A percentile compares a stretch with the other conserved stretches of the same genome.
Conservation (phyloP, 805 yeast genomes). For the Soucietia sequanensis region DNA sequence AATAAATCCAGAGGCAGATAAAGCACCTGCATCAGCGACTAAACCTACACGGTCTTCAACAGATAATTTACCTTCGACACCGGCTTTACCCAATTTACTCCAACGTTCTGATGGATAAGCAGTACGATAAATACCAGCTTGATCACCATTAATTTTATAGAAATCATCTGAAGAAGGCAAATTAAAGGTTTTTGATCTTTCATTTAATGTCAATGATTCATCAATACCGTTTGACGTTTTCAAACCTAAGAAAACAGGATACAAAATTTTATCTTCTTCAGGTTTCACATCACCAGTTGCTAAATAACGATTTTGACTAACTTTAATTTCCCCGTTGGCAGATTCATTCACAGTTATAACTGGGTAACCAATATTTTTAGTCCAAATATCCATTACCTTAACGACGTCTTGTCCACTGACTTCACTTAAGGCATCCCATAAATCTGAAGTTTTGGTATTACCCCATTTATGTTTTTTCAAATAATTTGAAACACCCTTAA, state of each 20-base stretch:
- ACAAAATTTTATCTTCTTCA: conserved; percentile 67
- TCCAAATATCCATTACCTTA: conserved; percentile 77
- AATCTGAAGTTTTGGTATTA: conserved; percentile 72
- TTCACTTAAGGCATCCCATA: conserved; percentile 71
- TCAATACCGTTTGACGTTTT: conserved; percentile 60
- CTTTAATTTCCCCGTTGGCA: conserved; percentile 43
- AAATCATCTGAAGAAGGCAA: conserved; percentile 44
- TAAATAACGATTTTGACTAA: conserved; percentile 73
- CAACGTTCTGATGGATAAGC: conserved; percentile 69
- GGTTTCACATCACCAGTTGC: conserved; percentile 75
- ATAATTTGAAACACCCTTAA: conserved; percentile 77
- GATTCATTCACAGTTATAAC: conserved; percentile 64
- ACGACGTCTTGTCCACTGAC: conserved; percentile 74
- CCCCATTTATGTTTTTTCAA: conserved; percentile 75
- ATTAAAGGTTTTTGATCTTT: conserved; percentile 39
- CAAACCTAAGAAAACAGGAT: conserved; percentile 70
- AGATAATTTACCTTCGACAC: conserved; percentile 55
- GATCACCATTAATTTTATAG: conserved; percentile 71
- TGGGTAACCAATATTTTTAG: conserved; percentile 76
- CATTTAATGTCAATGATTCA: conserved; percentile 54
- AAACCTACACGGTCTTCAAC: conserved; percentile 78
- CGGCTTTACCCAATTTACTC: conserved; percentile 62
- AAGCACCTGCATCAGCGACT: conserved; percentile 75
- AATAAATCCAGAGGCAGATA: conserved; percentile 69
- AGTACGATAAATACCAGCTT: conserved; percentile 73